Evolutionary conservation across 176 grass and related monocot species (phyloP).

Genomic region (Eragrostis nindensis): DNA sequence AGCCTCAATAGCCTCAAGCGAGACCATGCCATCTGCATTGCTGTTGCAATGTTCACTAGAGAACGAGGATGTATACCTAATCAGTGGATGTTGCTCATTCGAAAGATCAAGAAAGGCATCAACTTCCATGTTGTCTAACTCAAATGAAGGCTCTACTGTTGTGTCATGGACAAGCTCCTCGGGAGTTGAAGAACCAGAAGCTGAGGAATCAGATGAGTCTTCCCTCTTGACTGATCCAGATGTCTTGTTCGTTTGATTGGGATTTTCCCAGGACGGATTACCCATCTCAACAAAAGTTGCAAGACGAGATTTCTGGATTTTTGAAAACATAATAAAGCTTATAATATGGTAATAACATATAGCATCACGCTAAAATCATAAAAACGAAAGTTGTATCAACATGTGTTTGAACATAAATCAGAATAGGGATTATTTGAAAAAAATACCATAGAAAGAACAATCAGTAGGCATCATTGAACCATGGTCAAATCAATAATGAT

Average conservation of each 20-base stretch:
- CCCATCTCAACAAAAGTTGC: constrained; percentile 92
- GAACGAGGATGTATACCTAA: constrained; percentile 60
- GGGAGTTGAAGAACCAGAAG: constrained; percentile 50
- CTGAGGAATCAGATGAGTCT: constrained; percentile 38
- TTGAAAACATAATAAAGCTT: constrained; percentile 27
- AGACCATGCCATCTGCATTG: constrained; percentile 38
- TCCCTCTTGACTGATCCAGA: constrained; percentile 48
- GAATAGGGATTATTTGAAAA: constrained; percentile 4
- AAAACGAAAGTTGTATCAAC: neutral
- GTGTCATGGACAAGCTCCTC: constrained; percentile 45
- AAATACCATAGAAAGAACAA: constrained; percentile 27
- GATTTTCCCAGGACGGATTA: constrained; percentile 79
- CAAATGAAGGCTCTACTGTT: constrained; percentile 54
- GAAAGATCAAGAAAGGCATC: constrained; percentile 60
- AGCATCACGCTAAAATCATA: constrained; percentile 1
- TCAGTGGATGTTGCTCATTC: constrained; percentile 63
- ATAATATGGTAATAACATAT: constrained; percentile 39
- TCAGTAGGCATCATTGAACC: constrained; percentile 16
- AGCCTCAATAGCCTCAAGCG: constrained; percentile 70
- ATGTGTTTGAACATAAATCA: neutral
- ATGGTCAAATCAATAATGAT: constrained; percentile 30
- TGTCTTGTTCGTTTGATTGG: constrained; percentile 36
- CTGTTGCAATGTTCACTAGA: constrained; percentile 39
- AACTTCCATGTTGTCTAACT: constrained; percentile 65
- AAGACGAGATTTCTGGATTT: constrained; percentile 89